Evolutionary conservation across 2,329 filamentous ascomycete species (phyloP), one percentile per base, ranked within the genome.

Genomic region (Raffaelea arxii): DNA sequence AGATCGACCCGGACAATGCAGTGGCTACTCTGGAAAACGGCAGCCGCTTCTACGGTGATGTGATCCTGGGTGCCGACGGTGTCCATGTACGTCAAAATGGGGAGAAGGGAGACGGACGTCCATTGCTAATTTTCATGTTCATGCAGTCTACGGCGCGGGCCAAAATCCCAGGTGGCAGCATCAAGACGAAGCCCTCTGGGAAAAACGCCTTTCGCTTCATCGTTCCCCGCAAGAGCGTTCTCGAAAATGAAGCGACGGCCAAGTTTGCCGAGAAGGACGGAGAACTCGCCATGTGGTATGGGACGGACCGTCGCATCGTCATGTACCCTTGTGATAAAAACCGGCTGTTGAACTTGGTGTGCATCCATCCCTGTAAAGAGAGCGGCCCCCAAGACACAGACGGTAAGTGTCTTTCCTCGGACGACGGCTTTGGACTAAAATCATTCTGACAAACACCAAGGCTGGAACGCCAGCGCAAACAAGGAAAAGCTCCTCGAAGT

Each of bases 181-280:
- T 44, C 11, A 27, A 14, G 5, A 38, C 48, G 5, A 47, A 46
- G 30, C 38, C 49, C 1, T 71, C 68, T 3, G 76, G 75, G 3
- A 77, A 77, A 55, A 74, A 69, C 38, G 75, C 75, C 1, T 80
- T 77, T 55, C 66, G 77, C 7, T 80, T 78, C 58, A 56, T 78
- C 5, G 65, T 80, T 0, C 62, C 67, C 0, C 65, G 66, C 1
- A 46, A 58, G 16, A 50, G 49, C 2, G 58, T 57, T 4, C 53
- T 59, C 3, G 53, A 55, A 3, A 62, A 70, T 39, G 61, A 65
- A 1, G 44, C 56, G 3, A 65, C 64, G 1, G 59, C 53, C 4
- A 56, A 56, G 0, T 54, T 69, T 6, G 57, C 61, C 4, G 51
- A 60, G 32, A 50, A 54, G 5, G 43, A 55, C 5, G 57, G 59